Base-by-base conservation (phyloP, 164 flowering plant species). In the Magnolia changhungtana region DNA sequence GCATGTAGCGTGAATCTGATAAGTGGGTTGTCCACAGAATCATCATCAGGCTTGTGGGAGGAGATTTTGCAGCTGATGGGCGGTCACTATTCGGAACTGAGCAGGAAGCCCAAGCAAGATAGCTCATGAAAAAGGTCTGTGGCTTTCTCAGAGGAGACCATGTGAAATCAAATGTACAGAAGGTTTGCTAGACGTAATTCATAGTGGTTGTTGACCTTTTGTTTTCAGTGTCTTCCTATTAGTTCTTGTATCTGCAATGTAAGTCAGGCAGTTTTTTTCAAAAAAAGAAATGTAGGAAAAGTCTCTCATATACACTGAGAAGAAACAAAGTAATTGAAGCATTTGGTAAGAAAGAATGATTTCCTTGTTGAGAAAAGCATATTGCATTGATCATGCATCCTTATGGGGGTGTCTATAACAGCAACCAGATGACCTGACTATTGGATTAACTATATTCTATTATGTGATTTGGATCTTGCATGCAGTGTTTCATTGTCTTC, bases 1-100 rank as follows among this genome's bases (percentile, higher is more conserved):
- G 93, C 99, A 0, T 96, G 98, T 78, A 96, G 99, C 80, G 80
- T 89, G 51, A 84, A 89, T 83, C 75, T 94, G 80, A 83, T 96
- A 10, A 81, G 58, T 72, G 90, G 88, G 29, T 81, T 20, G 24
- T 80, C 87, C 8, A 21, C 81, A 11, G 86, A 84, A 77, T 87
- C 94, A 19, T 84, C 87, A 24, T 82, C 91, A 59, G 82, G 85
- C 75, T 79, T 94, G 76, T 96, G 98, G 99, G 94, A 87, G 79
- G 98, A 94, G 79, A 87, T 91, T 83, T 84, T 96, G 90, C 97
- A 91, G 83, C 85, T 90, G 70, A 96, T 96, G 98, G 99, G 99
- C 21, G 99, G 99, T 78, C 90, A 82, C 14, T 96, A 96, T 81
- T 89, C 97, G 1, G 98, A 94, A 70, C 80, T 96, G 72, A 94